These are phyloP conservation scores for Endothia cerciana DNA, from an alignment of 2,329 filamentous ascomycete species.

Conservation along the genomic window DNA sequence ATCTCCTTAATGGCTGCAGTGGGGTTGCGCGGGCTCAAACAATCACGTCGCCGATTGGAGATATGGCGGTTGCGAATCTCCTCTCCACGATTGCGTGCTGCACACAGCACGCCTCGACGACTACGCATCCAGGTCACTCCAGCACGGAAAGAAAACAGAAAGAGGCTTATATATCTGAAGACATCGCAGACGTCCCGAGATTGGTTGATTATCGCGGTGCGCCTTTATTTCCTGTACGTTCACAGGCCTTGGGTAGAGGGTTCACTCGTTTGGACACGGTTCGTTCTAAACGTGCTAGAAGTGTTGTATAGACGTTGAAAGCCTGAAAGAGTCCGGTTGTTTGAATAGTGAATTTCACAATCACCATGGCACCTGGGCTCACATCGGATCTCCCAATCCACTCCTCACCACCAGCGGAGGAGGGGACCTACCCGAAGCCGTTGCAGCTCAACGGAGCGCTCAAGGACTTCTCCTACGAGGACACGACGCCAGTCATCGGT, in stretches of 20 bases:
- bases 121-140: background rate
- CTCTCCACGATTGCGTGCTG: slow-evolving; percentile 24
- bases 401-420: slow-evolving; percentile 13
- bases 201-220: too few relatives aligned
- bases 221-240: too few relatives aligned
- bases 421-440: slow-evolving; percentile 23
- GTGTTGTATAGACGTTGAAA: too few relatives aligned
- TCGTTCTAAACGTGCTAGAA: too few relatives aligned
- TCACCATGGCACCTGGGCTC: slow-evolving; percentile 21
- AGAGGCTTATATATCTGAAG: background rate
- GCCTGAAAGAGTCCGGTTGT: too few relatives aligned
- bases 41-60: slow-evolving; percentile 3
- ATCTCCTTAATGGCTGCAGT: slow-evolving; percentile 10
- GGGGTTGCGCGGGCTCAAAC: background rate
- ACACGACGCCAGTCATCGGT: slow-evolving; percentile 26
- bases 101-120: background rate
- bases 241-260: too few relatives aligned
- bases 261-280: too few relatives aligned
- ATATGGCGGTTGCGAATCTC: slow-evolving; percentile 21
- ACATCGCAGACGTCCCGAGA: too few relatives aligned
- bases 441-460: slow-evolving; percentile 23
- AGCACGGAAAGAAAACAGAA: background rate
- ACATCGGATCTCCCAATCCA: slow-evolving; percentile 18
- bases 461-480: slow-evolving; percentile 24
- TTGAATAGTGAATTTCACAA: background rate